These are phyloP conservation scores for Globisporangium perplexum DNA, from an alignment of 352 stramenopile species.

Conservation along the genomic window DNA sequence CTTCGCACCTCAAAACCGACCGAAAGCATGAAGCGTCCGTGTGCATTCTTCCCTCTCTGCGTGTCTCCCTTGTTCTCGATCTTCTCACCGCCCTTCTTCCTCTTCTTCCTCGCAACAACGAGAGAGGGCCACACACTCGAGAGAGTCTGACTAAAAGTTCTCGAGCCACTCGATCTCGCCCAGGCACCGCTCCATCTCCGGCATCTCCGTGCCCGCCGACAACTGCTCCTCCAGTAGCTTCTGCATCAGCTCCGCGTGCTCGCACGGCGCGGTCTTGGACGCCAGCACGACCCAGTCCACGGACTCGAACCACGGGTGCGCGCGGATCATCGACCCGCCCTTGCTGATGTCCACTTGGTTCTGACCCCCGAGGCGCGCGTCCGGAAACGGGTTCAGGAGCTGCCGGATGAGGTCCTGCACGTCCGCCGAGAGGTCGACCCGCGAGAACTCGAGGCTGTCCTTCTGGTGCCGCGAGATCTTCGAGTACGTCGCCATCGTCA, in stretches of 20 bases:
- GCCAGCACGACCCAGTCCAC: slow-evolving; percentile 76
- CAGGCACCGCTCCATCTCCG: slow-evolving; percentile 52
- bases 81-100: not conserved
- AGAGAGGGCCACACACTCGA: not conserved
- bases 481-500: slow-evolving; percentile 82
- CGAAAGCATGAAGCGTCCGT: not conserved
- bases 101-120: not conserved
- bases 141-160: slow-evolving; percentile 41
- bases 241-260: slow-evolving; percentile 41
- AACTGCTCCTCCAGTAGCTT: slow-evolving; percentile 64
- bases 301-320: slow-evolving; percentile 72
- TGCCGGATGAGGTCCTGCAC: slow-evolving; percentile 55
- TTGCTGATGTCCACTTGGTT: slow-evolving; percentile 74
- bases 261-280: slow-evolving; percentile 51
- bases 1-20: too few species aligned
- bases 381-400: slow-evolving; percentile 66
- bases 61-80: too few species aligned
- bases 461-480: slow-evolving; percentile 81
- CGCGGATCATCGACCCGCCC: slow-evolving; percentile 71
- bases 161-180: slow-evolving; percentile 73
- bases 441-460: slow-evolving; percentile 41
- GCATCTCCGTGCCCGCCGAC: slow-evolving; percentile 30
- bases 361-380: slow-evolving; percentile 63
- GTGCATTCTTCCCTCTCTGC: too few species aligned
- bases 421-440: slow-evolving; percentile 47